Percentiles rank a stretch among this genome's conserved stretches.
phyloP scores from a whole-genome alignment of 1,284 basidiomycete genomes.

The Cerioporus squamosus region DNA sequence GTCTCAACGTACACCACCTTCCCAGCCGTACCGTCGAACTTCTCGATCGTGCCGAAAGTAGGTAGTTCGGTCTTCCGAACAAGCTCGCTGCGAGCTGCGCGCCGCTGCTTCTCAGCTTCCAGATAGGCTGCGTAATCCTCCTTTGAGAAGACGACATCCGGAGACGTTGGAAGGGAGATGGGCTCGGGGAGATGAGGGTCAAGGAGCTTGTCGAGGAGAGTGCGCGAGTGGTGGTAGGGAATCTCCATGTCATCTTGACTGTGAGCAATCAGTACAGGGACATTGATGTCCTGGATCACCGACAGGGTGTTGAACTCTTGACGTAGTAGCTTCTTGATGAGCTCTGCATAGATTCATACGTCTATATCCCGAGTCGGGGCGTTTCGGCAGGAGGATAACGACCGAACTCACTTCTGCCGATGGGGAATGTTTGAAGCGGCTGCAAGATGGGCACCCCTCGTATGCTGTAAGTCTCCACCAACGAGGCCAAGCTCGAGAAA shows the following conservation, averaged over 20 bases:
- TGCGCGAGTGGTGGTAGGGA: slow-evolving; percentile 74
- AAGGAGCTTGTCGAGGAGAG: slow-evolving; percentile 73
- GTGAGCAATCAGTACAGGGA: slow-evolving; percentile 79
- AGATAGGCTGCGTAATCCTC: slow-evolving; percentile 29
- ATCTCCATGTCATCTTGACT: slow-evolving; percentile 85
- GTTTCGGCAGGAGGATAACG: background rate
- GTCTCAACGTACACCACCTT: slow-evolving; percentile 66
- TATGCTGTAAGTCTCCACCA: slow-evolving; percentile 76
- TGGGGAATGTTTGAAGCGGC: slow-evolving; percentile 72
- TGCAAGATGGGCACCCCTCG: slow-evolving; percentile 75
- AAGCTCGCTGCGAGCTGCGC: slow-evolving; percentile 45
- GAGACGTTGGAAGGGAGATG: slow-evolving; percentile 41
- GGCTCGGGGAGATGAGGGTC: slow-evolving; percentile 62
- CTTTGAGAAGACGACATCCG: slow-evolving; percentile 19
- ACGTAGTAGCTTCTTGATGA: slow-evolving; percentile 58
- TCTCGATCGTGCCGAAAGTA: slow-evolving; percentile 62
- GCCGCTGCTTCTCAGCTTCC: slow-evolving; percentile 28
- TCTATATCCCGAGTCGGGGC: background rate
- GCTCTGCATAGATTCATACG: slow-evolving; percentile 41
- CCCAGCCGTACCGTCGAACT: slow-evolving; percentile 51
- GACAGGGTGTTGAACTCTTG: slow-evolving; percentile 72
- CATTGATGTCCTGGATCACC: slow-evolving; percentile 53
- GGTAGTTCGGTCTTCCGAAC: slow-evolving; percentile 52
- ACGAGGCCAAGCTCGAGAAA: slow-evolving; percentile 68
- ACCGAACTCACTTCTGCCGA: slow-evolving; percentile 62